Conservation (phyloP, 129 eudicot genomes). For the Chrysanthemum makinoi region DNA sequence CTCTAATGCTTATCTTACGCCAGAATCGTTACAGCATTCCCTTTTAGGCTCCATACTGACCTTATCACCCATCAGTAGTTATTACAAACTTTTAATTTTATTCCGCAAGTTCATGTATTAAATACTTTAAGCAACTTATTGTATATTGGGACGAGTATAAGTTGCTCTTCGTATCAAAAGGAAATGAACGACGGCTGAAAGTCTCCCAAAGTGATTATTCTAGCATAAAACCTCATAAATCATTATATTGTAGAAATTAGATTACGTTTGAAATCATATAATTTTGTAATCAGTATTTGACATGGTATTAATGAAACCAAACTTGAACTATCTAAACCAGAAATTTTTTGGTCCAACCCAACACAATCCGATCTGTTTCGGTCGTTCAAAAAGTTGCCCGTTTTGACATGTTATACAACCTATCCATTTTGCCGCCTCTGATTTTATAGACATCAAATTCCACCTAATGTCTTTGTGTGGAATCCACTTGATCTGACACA, state of each 20-base stretch:
- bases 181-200: background rate
- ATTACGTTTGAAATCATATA: background rate
- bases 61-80: too few species aligned
- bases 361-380: too few species aligned
- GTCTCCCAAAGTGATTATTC: background rate
- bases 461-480: conserved; percentile 7
- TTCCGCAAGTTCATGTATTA: too few species aligned
- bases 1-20: too few species aligned
- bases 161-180: background rate
- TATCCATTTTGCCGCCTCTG: background rate
- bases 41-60: too few species aligned
- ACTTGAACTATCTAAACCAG: too few species aligned
- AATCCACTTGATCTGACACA: conserved; percentile 20
- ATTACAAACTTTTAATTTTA: too few species aligned
- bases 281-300: background rate
- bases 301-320: too few species aligned
- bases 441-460: background rate
- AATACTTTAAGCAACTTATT: too few species aligned
- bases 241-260: background rate
- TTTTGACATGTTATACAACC: background rate
- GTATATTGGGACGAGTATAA: background rate
- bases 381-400: background rate
- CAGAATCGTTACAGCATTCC: too few species aligned
- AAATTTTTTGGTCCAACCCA: background rate
- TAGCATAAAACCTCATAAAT: background rate